phyloP scores from a whole-genome alignment of 2,329 filamentous ascomycete genomes.

The Apiospora marii region DNA sequence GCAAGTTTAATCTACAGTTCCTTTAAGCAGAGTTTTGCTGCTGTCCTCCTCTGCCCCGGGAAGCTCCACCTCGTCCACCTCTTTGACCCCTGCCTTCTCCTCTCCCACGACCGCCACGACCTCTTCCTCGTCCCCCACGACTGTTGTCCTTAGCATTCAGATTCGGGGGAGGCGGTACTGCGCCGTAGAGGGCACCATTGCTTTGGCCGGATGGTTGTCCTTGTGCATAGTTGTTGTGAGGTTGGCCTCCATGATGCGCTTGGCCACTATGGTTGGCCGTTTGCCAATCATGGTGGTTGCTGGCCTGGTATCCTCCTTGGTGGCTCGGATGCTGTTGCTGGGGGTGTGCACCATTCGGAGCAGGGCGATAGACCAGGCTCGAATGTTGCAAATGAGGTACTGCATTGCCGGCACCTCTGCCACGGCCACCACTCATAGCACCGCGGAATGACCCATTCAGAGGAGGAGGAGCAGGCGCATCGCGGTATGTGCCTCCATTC shows the following conservation, averaged over 20 bases:
- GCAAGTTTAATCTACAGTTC: background rate
- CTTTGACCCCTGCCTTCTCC: slow-evolving; percentile 42
- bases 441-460: slow-evolving; percentile 66
- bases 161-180: slow-evolving; percentile 67
- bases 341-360: slow-evolving; percentile 33
- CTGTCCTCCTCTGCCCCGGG: slow-evolving; percentile 39
- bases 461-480: slow-evolving; percentile 62
- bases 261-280: slow-evolving; percentile 36
- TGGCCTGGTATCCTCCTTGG: slow-evolving; percentile 37
- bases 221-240: slow-evolving; percentile 26
- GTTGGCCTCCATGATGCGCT: slow-evolving; percentile 30
- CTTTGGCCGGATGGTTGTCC: slow-evolving; percentile 50
- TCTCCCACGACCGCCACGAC: slow-evolving; percentile 48
- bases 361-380: slow-evolving; percentile 59
- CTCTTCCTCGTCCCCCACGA: slow-evolving; percentile 49
- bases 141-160: slow-evolving; percentile 53
- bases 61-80: slow-evolving; percentile 50
- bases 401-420: slow-evolving; percentile 38
- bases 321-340: slow-evolving; percentile 26
- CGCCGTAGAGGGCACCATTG: slow-evolving; percentile 53
- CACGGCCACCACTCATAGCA: slow-evolving; percentile 54
- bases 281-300: slow-evolving; percentile 39
- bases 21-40: background rate
- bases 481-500: slow-evolving; percentile 68
- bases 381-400: slow-evolving; percentile 58